A percentile compares a stretch with the other conserved stretches of the same genome.
Evolutionary conservation across 805 yeast species (phyloP).

Genomic region (Monosporozyma siamensis): DNA sequence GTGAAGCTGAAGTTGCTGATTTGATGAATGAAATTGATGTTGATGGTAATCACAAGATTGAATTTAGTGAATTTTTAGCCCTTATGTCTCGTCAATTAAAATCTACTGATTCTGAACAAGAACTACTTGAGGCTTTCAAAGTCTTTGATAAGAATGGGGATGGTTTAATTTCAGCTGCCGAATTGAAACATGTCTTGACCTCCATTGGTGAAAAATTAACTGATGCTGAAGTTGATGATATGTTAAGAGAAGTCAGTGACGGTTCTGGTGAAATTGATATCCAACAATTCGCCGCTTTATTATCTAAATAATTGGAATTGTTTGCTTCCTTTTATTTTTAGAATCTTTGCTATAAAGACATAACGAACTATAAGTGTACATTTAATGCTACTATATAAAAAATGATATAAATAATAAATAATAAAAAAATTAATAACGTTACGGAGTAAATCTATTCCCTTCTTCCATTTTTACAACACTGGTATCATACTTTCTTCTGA

Average conservation of each 20-base stretch:
- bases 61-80: constrained; percentile 73
- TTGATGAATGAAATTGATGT: constrained; percentile 96
- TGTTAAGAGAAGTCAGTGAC: constrained; percentile 92
- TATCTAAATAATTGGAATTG: constrained; percentile 47
- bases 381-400: too few relatives aligned
- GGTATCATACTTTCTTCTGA: too few relatives aligned
- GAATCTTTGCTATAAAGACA: neutral
- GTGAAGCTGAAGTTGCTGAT: constrained; percentile 91
- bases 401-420: too few relatives aligned
- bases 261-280: constrained; percentile 97
- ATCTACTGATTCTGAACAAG: constrained; percentile 95
- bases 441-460: too few relatives aligned
- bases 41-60: constrained; percentile 86
- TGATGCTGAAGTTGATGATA: constrained; percentile 94
- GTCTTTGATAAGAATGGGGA: constrained; percentile 96
- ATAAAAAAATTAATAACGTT: too few relatives aligned
- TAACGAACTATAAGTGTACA: too few relatives aligned
- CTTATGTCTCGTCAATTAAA: constrained; percentile 90
- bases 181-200: constrained; percentile 91
- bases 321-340: neutral
- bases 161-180: constrained; percentile 94
- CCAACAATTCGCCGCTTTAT: constrained; percentile 87
- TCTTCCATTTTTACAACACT: too few relatives aligned
- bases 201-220: constrained; percentile 95
- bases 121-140: constrained; percentile 93